Percentiles rank a stretch among this genome's conserved stretches.
These are phyloP conservation scores for Fusarium armeniacum DNA, from an alignment of 2,329 filamentous ascomycete species.

Conservation along the genomic window DNA sequence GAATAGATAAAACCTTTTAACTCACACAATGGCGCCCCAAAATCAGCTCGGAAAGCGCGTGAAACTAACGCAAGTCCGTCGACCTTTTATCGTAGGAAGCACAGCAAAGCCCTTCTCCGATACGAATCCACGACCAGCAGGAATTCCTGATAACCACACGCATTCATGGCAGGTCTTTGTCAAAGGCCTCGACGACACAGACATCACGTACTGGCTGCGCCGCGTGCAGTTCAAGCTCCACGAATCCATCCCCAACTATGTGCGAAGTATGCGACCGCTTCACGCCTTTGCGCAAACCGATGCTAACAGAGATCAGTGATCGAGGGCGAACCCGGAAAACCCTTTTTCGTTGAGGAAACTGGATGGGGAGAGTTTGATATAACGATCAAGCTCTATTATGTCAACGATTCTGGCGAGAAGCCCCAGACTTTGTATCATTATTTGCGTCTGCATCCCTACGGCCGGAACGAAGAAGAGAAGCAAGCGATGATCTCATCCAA, in stretches of 20 bases:
- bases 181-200: conserved; percentile 87
- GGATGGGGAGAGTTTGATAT: conserved; percentile 99
- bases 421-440: conserved; percentile 96
- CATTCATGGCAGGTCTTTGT: conserved; percentile 98
- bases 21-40: conserved; percentile 68
- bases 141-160: conserved; percentile 89
- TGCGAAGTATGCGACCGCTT: conserved; percentile 72
- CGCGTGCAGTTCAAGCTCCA: conserved; percentile 99
- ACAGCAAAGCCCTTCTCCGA: conserved; percentile 86
- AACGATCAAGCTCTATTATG: conserved; percentile 93
- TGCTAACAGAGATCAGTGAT: conserved; percentile 64
- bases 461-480: conserved; percentile 81
- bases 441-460: conserved; percentile 90
- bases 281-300: neutral
- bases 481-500: conserved; percentile 69
- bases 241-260: conserved; percentile 93
- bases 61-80: conserved; percentile 74
- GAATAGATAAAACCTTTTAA: neutral
- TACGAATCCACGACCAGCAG: conserved; percentile 81
- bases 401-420: conserved; percentile 89
- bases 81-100: conserved; percentile 80
- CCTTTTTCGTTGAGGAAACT: conserved; percentile 90
- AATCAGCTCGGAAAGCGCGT: conserved; percentile 72
- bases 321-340: conserved; percentile 75
- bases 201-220: conserved; percentile 95